Base-by-base conservation (phyloP, 805 yeast species). In the Yarrowia yakushimensis region DNA sequence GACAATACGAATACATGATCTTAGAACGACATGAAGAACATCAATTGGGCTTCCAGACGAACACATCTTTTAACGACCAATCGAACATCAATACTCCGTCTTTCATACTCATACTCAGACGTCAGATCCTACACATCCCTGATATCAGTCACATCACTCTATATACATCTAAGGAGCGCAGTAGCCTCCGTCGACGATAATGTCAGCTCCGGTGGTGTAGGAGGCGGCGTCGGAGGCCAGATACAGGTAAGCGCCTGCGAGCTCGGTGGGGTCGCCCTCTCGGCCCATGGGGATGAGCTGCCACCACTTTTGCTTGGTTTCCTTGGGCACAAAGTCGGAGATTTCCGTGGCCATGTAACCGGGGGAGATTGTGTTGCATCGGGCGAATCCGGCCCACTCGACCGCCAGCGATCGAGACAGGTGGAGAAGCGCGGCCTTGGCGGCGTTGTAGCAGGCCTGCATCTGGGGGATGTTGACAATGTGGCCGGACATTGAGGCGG, bases 401-500 rank as follows among this genome's bases (percentile, higher is more conserved):
- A 90, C 84, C 15, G 96, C 93, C 66, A 90, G 77, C 1, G 94
- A 88, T 72, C 79, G 85, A 34, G 87, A 83, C 68, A 90, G 79
- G 71, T 90, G 96, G 66, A 85, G 72, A 27, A 88, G 85, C 12
- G 85, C 96, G 41, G 96, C 96, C 78, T 90, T 90, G 68, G 91
- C 88, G 15, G 90, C 89, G 70, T 90, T 90, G 78, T 90, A 90
- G 39, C 87, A 84, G 13, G 96, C 87, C 76, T 90, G 97, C 71
- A 84, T 78, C 74, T 91, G 94, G 23, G 97, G 97, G 65, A 85
- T 83, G 74, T 90, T 90, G 69, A 85, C 94, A 69, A 91, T 85
- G 76, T 86, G 90, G 15, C 89, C 97, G 27, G 94, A 87, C 88
- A 90, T 90, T 39, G 96, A 88, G 5, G 96, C 91, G 5, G 97